Evolutionary conservation across 2,329 filamentous ascomycete genomes (phyloP).

Genomic region (Aphanoascus verrucosus): DNA sequence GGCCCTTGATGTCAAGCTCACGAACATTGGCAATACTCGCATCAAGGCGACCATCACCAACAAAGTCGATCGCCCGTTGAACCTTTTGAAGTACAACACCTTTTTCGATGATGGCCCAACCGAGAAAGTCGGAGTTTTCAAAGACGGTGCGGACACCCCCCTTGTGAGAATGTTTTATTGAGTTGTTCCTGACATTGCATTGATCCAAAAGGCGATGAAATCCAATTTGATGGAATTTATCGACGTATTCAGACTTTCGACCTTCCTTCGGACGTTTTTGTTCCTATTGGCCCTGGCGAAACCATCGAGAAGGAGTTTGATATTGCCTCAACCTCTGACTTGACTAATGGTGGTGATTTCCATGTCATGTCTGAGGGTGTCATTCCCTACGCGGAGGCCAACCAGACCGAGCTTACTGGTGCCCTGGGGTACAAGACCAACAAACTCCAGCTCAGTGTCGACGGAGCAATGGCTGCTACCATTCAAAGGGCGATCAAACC

Average conservation of each 20-base stretch:
- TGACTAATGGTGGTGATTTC: slow-evolving; percentile 43
- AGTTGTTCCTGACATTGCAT: slow-evolving; percentile 8
- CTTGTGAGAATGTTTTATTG: background rate
- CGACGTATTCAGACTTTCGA: slow-evolving; percentile 21
- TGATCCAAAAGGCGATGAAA: slow-evolving; percentile 19
- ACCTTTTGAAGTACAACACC: slow-evolving; percentile 29
- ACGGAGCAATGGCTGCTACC: slow-evolving; percentile 45
- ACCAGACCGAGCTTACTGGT: slow-evolving; percentile 45
- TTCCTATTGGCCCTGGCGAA: slow-evolving; percentile 23
- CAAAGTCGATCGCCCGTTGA: slow-evolving; percentile 24
- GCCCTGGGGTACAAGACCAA: slow-evolving; percentile 51
- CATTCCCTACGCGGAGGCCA: slow-evolving; percentile 45
- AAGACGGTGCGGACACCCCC: slow-evolving; percentile 21
- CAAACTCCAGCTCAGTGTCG: slow-evolving; percentile 46
- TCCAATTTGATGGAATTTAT: slow-evolving; percentile 27
- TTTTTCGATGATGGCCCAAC: slow-evolving; percentile 28
- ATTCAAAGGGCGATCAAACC: slow-evolving; percentile 38
- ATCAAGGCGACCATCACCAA: slow-evolving; percentile 31
- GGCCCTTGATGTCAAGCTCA: slow-evolving; percentile 26
- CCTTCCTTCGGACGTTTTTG: slow-evolving; percentile 24
- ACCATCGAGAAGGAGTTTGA: slow-evolving; percentile 27
- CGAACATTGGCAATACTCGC: slow-evolving; percentile 24
- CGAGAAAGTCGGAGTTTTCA: slow-evolving; percentile 28
- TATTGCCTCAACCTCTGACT: slow-evolving; percentile 31
- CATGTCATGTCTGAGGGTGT: slow-evolving; percentile 47